Evolutionary conservation across 2,329 filamentous ascomycete species (phyloP).

Genomic region (Rhynchosporium secalis): DNA sequence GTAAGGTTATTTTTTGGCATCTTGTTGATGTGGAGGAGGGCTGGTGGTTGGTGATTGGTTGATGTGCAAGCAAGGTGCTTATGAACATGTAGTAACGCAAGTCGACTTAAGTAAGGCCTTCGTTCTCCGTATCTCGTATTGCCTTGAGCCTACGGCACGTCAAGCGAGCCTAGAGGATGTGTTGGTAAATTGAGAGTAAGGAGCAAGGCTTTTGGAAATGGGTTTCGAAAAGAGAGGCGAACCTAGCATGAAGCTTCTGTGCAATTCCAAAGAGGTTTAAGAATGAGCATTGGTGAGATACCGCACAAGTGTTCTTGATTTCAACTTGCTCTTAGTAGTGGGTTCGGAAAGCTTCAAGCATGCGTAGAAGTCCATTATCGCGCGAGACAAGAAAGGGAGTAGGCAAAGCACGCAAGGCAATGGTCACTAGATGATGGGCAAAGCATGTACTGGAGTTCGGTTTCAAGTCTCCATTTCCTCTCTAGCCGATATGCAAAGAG

Average conservation of each 20-base stretch:
- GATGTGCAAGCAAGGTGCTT: constrained; percentile 5
- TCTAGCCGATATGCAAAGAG: background rate
- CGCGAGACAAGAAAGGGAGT: too few species aligned
- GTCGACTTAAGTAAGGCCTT: background rate
- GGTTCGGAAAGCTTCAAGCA: too few species aligned
- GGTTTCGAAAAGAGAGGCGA: too few species aligned
- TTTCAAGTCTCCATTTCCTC: constrained; percentile 8
- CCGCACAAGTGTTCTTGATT: too few species aligned
- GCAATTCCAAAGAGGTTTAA: too few species aligned
- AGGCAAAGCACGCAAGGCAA: too few species aligned
- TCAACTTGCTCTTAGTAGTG: too few species aligned
- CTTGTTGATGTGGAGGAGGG: background rate
- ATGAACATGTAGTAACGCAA: background rate
- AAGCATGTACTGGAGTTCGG: background rate
- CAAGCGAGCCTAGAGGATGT: background rate
- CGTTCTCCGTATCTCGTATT: background rate
- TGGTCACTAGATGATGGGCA: background rate
- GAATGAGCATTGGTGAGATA: too few species aligned
- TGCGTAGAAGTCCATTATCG: too few species aligned
- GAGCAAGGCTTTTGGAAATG: too few species aligned
- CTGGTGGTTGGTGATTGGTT: background rate
- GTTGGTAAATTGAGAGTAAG: background rate
- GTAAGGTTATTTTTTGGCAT: background rate
- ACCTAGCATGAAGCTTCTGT: too few species aligned
- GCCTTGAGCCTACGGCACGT: background rate